These are phyloP conservation scores for Stipa capillata DNA, from an alignment of 176 grass and related monocot genomes.

Conservation along the genomic window DNA sequence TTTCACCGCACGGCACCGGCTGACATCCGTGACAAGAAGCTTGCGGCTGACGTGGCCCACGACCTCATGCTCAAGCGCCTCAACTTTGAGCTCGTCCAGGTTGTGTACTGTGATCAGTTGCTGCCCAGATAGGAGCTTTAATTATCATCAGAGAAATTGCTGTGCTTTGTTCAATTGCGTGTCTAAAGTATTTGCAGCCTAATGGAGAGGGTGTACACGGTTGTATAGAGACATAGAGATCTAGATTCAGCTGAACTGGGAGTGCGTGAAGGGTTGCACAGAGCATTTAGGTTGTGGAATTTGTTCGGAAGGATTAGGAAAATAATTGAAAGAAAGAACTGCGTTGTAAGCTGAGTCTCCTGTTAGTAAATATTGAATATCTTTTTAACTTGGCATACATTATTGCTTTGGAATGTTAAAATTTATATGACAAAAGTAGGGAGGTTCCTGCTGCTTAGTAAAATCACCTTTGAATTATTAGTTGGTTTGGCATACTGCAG, in stretches of 20 bases:
- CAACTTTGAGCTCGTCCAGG: conserved; percentile 91
- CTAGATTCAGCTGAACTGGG: neutral
- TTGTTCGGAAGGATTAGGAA: neutral
- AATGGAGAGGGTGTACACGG: neutral
- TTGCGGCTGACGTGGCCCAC: conserved; percentile 57
- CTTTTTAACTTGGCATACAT: neutral
- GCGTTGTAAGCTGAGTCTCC: neutral
- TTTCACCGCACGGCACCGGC: conserved; percentile 51
- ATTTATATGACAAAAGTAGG: neutral
- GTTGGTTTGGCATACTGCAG: neutral
- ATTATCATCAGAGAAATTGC: neutral
- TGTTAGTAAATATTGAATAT: neutral
- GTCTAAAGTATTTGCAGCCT: neutral
- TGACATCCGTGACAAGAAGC: conserved; percentile 61
- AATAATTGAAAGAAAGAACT: neutral
- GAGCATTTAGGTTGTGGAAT: neutral
- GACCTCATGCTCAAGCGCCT: conserved; percentile 96
- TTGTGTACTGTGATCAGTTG: conserved; percentile 9
- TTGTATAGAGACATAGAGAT: neutral
- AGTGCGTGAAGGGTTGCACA: neutral
- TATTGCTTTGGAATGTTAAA: neutral
- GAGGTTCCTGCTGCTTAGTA: neutral
- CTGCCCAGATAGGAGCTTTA: neutral
- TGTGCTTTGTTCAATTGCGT: neutral
- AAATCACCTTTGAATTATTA: neutral